Conservation (phyloP, 306 rosid species). For the Vigna unguiculata region DNA sequence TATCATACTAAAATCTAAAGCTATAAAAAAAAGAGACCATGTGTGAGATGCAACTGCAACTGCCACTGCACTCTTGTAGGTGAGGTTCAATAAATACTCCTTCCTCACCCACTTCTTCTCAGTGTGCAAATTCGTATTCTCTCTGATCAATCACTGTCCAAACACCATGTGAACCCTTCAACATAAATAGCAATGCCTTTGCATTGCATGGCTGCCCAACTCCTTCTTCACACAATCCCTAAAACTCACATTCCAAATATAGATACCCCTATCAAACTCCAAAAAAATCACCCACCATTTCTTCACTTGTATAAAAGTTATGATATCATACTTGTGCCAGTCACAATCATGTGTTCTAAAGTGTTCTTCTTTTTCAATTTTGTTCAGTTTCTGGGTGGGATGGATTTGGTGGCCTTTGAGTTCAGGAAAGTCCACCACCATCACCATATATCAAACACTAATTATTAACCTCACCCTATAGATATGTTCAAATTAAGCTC, state of each 20-base stretch:
- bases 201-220: slow-evolving; percentile 58
- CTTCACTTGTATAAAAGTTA: slow-evolving; percentile 35
- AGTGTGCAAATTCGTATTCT: slow-evolving; percentile 40
- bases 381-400: neutral
- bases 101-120: slow-evolving; percentile 26
- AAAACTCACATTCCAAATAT: slow-evolving; percentile 48
- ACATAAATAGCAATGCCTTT: slow-evolving; percentile 56
- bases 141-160: slow-evolving; percentile 52
- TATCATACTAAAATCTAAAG: slow-evolving; percentile 52
- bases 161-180: slow-evolving; percentile 55
- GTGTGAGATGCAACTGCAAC: slow-evolving; percentile 51
- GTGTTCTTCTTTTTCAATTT: neutral
- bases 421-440: neutral
- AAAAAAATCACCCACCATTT: slow-evolving; percentile 41
- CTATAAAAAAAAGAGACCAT: slow-evolving; percentile 53
- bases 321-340: neutral
- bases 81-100: slow-evolving; percentile 61
- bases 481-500: neutral
- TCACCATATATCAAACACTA: neutral
- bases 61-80: slow-evolving; percentile 47
- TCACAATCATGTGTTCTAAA: neutral
- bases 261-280: slow-evolving; percentile 37
- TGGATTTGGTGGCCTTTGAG: slow-evolving; percentile 14
- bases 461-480: neutral
- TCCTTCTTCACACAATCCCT: slow-evolving; percentile 46